These are phyloP conservation scores for Sporisorium exsertum DNA, from an alignment of 1,284 basidiomycete species.

Conservation along the genomic window DNA sequence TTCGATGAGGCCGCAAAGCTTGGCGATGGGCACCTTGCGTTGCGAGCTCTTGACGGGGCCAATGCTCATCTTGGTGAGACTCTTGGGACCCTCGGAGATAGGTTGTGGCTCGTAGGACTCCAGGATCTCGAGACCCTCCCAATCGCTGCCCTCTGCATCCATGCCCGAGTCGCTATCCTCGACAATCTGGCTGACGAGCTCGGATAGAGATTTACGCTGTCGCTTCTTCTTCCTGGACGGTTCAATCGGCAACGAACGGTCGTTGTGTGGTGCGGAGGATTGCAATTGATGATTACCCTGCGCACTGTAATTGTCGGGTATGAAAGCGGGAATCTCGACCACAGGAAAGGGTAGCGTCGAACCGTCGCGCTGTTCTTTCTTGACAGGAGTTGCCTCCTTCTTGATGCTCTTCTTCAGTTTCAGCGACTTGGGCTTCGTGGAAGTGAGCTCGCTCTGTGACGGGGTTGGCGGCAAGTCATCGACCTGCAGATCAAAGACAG, in stretches of 20 bases:
- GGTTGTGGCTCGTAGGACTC: constrained; percentile 18
- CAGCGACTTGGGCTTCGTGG: not conserved
- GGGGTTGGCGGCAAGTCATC: not conserved
- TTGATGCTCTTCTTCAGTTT: constrained; percentile 25
- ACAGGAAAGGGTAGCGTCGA: not conserved
- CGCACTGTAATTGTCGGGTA: not conserved
- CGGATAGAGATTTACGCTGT: constrained; percentile 28
- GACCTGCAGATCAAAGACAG: constrained; percentile 15
- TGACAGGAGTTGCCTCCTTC: constrained; percentile 6
- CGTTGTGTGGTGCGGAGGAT: not conserved
- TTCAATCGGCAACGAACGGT: not conserved
- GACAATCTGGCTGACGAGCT: constrained; percentile 39
- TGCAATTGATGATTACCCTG: not conserved
- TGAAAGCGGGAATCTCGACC: constrained; percentile 7
- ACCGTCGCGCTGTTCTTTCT: constrained; percentile 10
- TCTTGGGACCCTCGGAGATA: constrained; percentile 15
- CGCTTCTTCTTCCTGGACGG: constrained; percentile 23
- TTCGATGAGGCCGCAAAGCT: constrained; percentile 79
- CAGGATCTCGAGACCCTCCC: constrained; percentile 46
- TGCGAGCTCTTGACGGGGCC: constrained; percentile 47
- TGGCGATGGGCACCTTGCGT: constrained; percentile 75
- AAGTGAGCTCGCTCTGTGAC: not conserved
- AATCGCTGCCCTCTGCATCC: constrained; percentile 54
- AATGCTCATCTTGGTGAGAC: constrained; percentile 40
- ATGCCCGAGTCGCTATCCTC: constrained; percentile 45